A percentile compares a stretch with the other conserved stretches of the same genome.
phyloP scores from a whole-genome alignment of 2,329 filamentous ascomycete genomes.

The Fusarium lyarnte region DNA sequence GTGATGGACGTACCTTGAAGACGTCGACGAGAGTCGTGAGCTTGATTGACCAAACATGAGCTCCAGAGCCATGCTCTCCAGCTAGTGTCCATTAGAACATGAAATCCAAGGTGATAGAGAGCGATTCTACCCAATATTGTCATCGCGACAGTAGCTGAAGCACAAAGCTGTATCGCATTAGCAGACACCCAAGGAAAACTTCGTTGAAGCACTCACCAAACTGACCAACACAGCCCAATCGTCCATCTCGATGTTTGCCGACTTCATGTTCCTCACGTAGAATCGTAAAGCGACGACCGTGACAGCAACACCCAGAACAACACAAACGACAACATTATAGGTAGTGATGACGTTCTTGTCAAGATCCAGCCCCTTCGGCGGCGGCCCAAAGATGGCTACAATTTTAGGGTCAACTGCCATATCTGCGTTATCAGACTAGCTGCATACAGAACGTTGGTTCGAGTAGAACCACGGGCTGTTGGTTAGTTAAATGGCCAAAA shows the following conservation, averaged over 20 bases:
- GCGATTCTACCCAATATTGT: neutral
- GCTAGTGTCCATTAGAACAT: neutral
- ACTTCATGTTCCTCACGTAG: slow-evolving; percentile 22
- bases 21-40: slow-evolving; percentile 1
- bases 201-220: neutral
- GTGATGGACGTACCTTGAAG: neutral
- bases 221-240: slow-evolving; percentile 14
- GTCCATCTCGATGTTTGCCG: slow-evolving; percentile 1
- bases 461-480: neutral
- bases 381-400: slow-evolving; percentile 12
- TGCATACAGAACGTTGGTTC: neutral
- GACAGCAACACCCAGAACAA: neutral
- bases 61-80: neutral
- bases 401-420: slow-evolving; percentile 3
- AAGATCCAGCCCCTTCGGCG: slow-evolving; percentile 1
- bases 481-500: slow-evolving; percentile 1
- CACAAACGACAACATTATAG: slow-evolving; percentile 2
- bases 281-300: neutral
- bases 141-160: neutral
- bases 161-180: neutral
- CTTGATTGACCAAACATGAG: slow-evolving; percentile 12
- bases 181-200: rapidly evolving
- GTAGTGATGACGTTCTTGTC: neutral
- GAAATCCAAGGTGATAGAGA: rapidly evolving
- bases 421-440: neutral